Base-by-base conservation (phyloP, 2,329 filamentous ascomycete genomes). In the Phialemoniopsis sp. region DNA sequence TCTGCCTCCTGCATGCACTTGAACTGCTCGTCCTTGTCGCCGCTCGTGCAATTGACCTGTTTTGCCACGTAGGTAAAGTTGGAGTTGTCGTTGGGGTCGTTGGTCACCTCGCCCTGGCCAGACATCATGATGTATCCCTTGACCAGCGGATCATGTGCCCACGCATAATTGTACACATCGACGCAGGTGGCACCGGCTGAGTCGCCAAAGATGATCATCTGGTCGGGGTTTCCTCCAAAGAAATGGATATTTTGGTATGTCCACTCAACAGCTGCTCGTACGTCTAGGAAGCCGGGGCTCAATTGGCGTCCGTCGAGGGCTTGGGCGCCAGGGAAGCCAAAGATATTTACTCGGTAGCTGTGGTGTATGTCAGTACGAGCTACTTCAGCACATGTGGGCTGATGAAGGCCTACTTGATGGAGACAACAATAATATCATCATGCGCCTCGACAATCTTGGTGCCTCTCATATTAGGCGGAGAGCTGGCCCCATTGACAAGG, bases 201-300 rank as follows among this genome's bases (percentile, higher is more conserved):
- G 53, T 70, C 66, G 13, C 72, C 72, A 42, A 66, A 67, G 7
- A 71, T 54, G 4, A 63, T 63, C 44, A 73, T 72, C 13, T 57
- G 54, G 4, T 50, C 40, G 4, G 56, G 52, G 44, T 70, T 66
- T 19, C 73, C 72, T 38, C 70, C 70, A 44, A 77, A 76, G 6
- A 53, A 55, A 7, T 46, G 58, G 31, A 75, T 67, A 49, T 76
- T 74, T 41, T 64, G 55, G 30, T 59, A 59, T 0, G 72, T 54
- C 73, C 72, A 77, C 53, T 73, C 67, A 1, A 76, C 51, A 1
- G 68, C 71, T n/a, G 60, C 49, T 8, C 71, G 65, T 47, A 75
- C 70, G 50, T 79, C 73, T 3, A 66, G 58, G 5, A 76, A 51
- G 2, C 70, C 72, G 10, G 72, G 45, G 10, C 21, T 26, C 21